phyloP scores from a whole-genome alignment of 257 asterid genomes.

The Capsicum baccatum region DNA sequence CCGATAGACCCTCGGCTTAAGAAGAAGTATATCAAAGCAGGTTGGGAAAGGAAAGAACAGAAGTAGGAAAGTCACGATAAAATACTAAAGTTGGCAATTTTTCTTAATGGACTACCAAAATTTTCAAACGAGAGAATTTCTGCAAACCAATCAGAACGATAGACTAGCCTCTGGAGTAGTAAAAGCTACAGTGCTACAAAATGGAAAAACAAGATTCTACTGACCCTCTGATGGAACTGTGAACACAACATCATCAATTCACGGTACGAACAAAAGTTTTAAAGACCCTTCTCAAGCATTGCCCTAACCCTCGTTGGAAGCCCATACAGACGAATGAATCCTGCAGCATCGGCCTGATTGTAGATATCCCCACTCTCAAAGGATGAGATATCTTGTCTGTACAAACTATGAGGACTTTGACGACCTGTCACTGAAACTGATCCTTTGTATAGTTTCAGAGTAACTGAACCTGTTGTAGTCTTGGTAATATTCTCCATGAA shows the following conservation, averaged over 20 bases:
- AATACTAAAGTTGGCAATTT: not conserved
- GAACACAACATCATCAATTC: not conserved
- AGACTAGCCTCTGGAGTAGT: not conserved
- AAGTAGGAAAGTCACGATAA: too few species aligned
- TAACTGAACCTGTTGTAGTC: slow-evolving; percentile 79
- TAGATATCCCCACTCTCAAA: slow-evolving; percentile 90
- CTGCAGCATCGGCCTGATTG: slow-evolving; percentile 95
- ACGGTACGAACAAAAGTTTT: not conserved
- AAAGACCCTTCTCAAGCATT: slow-evolving; percentile 78
- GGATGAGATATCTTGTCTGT: slow-evolving; percentile 87
- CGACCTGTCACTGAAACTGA: slow-evolving; percentile 67
- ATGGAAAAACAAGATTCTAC: slow-evolving; percentile 21
- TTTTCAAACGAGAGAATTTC: not conserved
- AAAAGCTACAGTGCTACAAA: not conserved
- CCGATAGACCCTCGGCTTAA: too few species aligned
- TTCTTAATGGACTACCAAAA: not conserved
- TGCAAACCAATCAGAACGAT: not conserved
- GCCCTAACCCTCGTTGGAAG: slow-evolving; percentile 88
- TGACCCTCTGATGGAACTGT: not conserved
- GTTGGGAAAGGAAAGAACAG: too few species aligned
- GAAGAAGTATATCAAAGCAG: too few species aligned
- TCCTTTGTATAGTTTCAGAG: slow-evolving; percentile 86
- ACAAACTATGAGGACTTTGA: slow-evolving; percentile 75
- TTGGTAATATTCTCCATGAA: slow-evolving; percentile 90
- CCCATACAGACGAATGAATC: slow-evolving; percentile 85